Evolutionary conservation across 768 basidiomycete genomes (phyloP), one percentile per base, ranked within the genome.

Genomic region (Neoboletus subvelutipes): DNA sequence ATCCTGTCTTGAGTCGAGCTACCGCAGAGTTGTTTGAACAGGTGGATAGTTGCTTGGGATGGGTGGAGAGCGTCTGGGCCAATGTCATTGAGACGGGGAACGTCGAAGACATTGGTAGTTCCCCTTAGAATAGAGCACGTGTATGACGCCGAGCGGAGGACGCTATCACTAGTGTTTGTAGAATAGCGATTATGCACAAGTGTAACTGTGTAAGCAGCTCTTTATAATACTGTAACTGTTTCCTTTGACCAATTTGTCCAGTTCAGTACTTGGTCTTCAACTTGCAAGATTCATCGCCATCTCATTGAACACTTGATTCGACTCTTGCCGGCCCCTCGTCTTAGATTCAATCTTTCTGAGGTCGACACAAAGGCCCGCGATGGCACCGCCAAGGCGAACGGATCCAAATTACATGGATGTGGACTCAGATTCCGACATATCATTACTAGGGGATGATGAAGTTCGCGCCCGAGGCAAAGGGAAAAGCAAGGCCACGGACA

Each of bases 401-500:
- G 71, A 71, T 51, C 64, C 65, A 46, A 71, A 50, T 46, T 78
- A 78, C 63, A 83, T 81, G 78, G 80, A 80, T 31, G 76, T 80
- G 45, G 85, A 86, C 66, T 88, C 84, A 2, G 89, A 88, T 68
- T 90, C 88, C 4, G 88, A 89, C 61, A 83, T 85, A 26, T 87
- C 85, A 37, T 71, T 87, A 42, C 76, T 79, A 13, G 83, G 82
- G 43, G 82, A 84, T 17, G 75, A 72, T 48, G 59, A 68, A 56
- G 64, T 60, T 36, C 82, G 81, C 64, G 76, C 74, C 13, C 84
- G 83, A 64, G 80, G 78, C 15, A 88, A 85, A 64, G 79, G 75
- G 2, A 85, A 86, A 68, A 76, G 74, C 40, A 84, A 86, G 67
- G 76, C 76, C 7, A 64, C 69, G 1, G 83, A 81, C 62, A 80